phyloP scores from a whole-genome alignment of 768 basidiomycete genomes.

The Leccinum aurantiacum region DNA sequence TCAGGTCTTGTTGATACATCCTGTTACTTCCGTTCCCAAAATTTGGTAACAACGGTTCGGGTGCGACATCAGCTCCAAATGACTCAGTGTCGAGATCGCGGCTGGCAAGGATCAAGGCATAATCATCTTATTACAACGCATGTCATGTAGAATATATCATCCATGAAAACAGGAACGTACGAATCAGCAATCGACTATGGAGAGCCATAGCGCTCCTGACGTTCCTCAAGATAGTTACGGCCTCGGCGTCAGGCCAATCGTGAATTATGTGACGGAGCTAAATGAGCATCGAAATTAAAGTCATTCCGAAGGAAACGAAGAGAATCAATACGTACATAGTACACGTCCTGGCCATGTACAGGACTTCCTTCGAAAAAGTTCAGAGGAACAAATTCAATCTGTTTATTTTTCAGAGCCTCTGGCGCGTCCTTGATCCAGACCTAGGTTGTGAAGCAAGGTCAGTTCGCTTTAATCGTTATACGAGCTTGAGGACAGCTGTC shows the following conservation, averaged over 20 bases:
- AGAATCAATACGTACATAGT: not conserved
- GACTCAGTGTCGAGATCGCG: constrained; percentile 6
- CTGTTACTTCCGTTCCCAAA: constrained; percentile 43
- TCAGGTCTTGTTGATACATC: constrained; percentile 45
- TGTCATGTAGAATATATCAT: not conserved
- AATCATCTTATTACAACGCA: constrained; percentile 21
- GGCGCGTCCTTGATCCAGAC: not conserved
- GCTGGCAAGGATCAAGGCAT: constrained; percentile 12
- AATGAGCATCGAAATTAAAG: not conserved
- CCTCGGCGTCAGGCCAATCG: constrained; percentile 38
- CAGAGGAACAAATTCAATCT: not conserved
- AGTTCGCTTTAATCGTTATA: not conserved
- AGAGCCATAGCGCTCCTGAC: constrained; percentile 30
- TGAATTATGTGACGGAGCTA: constrained; percentile 34
- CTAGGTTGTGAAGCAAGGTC: not conserved
- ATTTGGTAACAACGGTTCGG: constrained; percentile 47
- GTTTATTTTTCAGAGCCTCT: not conserved
- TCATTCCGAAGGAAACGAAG: not conserved
- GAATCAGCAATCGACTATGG: constrained; percentile 34
- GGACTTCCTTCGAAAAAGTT: not conserved
- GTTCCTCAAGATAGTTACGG: constrained; percentile 31
- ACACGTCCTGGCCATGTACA: not conserved
- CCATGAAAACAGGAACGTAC: constrained; percentile 19
- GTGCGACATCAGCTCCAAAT: constrained; percentile 32
- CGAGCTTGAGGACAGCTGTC: not conserved